A percentile compares a stretch with the other conserved stretches of the same genome.
Evolutionary conservation across 805 yeast species (phyloP).

Genomic region (Hemisphaericaspora nanyangensis): DNA sequence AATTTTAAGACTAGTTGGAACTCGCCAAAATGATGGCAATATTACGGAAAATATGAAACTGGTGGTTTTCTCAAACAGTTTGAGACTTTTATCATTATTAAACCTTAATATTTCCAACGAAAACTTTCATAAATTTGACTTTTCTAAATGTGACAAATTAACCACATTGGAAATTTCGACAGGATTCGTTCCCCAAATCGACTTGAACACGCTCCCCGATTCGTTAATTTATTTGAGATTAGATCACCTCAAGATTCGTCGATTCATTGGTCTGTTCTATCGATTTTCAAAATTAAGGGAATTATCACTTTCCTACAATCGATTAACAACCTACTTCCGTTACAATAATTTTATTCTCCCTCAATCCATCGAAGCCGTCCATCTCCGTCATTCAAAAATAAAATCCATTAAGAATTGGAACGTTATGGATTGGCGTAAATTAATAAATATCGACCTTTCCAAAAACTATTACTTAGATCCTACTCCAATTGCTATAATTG

Average conservation of each 20-base stretch:
- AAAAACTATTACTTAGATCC: slow-evolving; percentile 1
- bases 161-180: neutral
- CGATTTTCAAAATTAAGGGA: neutral
- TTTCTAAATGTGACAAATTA: neutral
- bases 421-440: neutral
- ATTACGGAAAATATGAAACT: neutral
- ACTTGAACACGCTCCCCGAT: neutral
- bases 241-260: neutral
- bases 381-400: neutral
- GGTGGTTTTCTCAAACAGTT: neutral
- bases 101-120: neutral
- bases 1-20: neutral
- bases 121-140: neutral
- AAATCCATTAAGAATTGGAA: neutral
- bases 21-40: neutral
- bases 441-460: neutral
- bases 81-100: neutral
- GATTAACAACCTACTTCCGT: neutral
- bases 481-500: neutral
- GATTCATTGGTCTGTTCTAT: neutral
- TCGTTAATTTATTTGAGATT: neutral
- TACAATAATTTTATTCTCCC: neutral
- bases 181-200: neutral
- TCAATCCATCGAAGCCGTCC: neutral
- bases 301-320: neutral